Evolutionary conservation across 805 yeast genomes (phyloP), one percentile per base, ranked within the genome.

Genomic region (Saccharomycopsis capsularis): DNA sequence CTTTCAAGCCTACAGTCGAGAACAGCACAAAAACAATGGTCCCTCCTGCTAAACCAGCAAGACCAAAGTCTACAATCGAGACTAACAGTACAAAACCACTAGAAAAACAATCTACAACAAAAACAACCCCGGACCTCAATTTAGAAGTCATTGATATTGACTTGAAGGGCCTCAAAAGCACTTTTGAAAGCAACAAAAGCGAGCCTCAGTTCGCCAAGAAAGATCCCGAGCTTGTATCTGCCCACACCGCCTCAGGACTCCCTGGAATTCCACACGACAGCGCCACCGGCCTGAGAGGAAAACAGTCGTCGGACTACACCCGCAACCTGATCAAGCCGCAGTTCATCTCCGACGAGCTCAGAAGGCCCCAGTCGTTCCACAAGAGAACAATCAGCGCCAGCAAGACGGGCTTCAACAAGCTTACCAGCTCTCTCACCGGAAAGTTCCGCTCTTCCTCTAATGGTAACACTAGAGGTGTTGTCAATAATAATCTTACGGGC

Each of bases 61-160:
- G 42, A 25, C 35, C 41, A 34, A 22, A 4, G 6, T 16, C 41
- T 21, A 6, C 7, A 4, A 38, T 38, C 13, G 7, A 5, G 15
- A 11, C n/a, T 15, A 19, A 32, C 7, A 5, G n/a, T 30, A 35
- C 39, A 21, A 30, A 25, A 15, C 38, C 38, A 22, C n/a, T 22
- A 3, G 29, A 41, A 23, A 35, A 40, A 34, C n/a, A n/a, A n/a
- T n/a, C n/a, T n/a, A n/a, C n/a, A n/a, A n/a, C n/a, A n/a, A n/a
- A n/a, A n/a, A 38, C 46, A 2, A 32, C 32, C 18, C 24, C 35
- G 13, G 53, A 50, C 19, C 42, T 50, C 21, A 29, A 43, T 35
- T 36, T 46, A 15, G 49, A 49, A 32, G 55, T 52, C 16, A 50
- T 52, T 40, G 53, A 52, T 37, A 49, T 52, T 22, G 55, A 52